Evolutionary conservation across 768 basidiomycete species (phyloP).

Genomic region (Naganishia vaughanmartiniae): DNA sequence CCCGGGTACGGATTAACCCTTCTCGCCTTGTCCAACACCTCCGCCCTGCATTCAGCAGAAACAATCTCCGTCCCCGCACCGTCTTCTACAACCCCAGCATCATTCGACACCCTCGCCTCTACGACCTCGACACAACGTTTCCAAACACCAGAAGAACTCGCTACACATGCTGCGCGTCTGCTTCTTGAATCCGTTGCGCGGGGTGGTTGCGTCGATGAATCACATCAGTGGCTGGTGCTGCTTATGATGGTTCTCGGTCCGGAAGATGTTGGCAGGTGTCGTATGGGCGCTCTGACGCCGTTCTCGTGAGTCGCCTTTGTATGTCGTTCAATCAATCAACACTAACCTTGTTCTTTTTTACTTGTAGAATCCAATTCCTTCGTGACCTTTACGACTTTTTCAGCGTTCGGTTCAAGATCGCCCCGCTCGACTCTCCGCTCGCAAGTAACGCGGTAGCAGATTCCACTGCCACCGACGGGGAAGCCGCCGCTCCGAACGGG

Average conservation of each 20-base stretch:
- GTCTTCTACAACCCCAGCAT: slow-evolving; percentile 15
- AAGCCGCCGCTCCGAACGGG: slow-evolving; percentile 6
- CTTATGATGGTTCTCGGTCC: slow-evolving; percentile 94
- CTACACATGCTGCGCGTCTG: slow-evolving; percentile 71
- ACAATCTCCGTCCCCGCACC: slow-evolving; percentile 68
- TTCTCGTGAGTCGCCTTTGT: slow-evolving; percentile 64
- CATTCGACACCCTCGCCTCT: slow-evolving; percentile 5
- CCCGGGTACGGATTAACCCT: slow-evolving; percentile 92
- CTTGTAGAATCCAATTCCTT: slow-evolving; percentile 78
- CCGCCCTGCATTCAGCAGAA: slow-evolving; percentile 81
- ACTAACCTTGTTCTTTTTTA: slow-evolving; percentile 11
- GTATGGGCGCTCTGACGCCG: slow-evolving; percentile 76
- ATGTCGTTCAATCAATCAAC: slow-evolving; percentile 36
- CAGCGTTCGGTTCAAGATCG: slow-evolving; percentile 89
- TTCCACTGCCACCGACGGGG: slow-evolving; percentile 10
- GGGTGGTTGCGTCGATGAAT: slow-evolving; percentile 87
- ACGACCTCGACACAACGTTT: slow-evolving; percentile 6
- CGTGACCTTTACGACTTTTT: slow-evolving; percentile 78
- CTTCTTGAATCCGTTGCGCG: slow-evolving; percentile 73
- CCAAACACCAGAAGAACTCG: slow-evolving; percentile 88
- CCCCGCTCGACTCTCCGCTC: slow-evolving; percentile 42
- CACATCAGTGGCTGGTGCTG: slow-evolving; percentile 80
- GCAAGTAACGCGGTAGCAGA: slow-evolving; percentile 13
- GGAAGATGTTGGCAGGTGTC: slow-evolving; percentile 88
- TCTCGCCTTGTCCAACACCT: slow-evolving; percentile 87